Evolutionary conservation across 2,329 filamentous ascomycete species (phyloP), one percentile per base, ranked within the genome.

Genomic region (Phaeomoniella chlamydospora): DNA sequence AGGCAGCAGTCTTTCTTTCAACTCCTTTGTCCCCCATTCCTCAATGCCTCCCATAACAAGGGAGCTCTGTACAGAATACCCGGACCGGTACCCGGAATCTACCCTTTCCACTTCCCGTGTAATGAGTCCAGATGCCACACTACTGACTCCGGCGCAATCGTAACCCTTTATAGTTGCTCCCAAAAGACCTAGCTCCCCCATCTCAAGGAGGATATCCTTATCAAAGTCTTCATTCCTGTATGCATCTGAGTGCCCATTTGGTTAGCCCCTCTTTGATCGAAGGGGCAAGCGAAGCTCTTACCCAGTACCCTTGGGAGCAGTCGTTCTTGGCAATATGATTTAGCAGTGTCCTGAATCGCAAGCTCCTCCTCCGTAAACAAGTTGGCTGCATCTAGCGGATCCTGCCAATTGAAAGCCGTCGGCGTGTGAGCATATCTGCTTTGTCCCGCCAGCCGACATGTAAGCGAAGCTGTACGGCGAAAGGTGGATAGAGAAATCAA

Each of bases 31-130:
- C 4, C 86, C 86, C 48, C 87, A 88, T 48, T 92, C 82, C 55
- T 87, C 68, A 49, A 94, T 94, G 16, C 82, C 84, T 15, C 85
- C 86, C 87, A 94, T 94, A 15, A 80, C 82, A n/a, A 94, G 66
- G 1, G 86, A 90, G 41, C 82, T 88, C 57, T 94, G 86, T 14
- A 94, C 87, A 4, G 84, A 92, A 80, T 93, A 92, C 44, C 82
- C 86, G 34, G 84, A 92, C 39, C 87, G 74, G 59, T 93, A 94
- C 34, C 86, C 87, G 41, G 83, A 90, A 54, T 94, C 86, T 17
- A 94, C 83, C 39, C 85, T 74, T 60, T 94, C 86, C 13, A 94
- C 84, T 43, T 87, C 86, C 52, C 85, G 75, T 14, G 84, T 92
- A 56, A 94, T 93, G 43, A 94, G 64, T 15, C 85, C 86, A n/a